Conservation (phyloP, 352 stramenopile genomes). For the Globisporangium yorkense region DNA sequence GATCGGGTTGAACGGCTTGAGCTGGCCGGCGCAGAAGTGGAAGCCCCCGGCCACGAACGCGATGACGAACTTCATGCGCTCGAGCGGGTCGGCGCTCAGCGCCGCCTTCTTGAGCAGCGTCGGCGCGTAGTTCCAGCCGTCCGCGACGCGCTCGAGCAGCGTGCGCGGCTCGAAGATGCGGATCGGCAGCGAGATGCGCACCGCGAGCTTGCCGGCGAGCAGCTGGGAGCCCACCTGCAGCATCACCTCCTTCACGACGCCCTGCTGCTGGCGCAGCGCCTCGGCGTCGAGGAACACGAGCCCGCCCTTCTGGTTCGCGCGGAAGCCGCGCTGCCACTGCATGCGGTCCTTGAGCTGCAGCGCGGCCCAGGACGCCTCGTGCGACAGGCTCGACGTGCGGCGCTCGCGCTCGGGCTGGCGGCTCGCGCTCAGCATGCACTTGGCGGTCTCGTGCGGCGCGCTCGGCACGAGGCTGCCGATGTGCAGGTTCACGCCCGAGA, state of each 20-base stretch:
- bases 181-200: constrained; percentile 70
- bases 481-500: constrained; percentile 45
- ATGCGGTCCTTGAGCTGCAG: constrained; percentile 50
- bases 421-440: neutral
- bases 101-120: constrained; percentile 72
- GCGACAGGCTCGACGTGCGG: constrained; percentile 9
- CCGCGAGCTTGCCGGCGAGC: constrained; percentile 55
- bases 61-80: constrained; percentile 71
- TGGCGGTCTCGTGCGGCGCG: constrained; percentile 23
- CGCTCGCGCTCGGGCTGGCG: constrained; percentile 4
- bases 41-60: constrained; percentile 58
- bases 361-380: constrained; percentile 33
- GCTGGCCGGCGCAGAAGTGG: constrained; percentile 67
- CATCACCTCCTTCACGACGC: constrained; percentile 80
- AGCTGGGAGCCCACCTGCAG: constrained; percentile 64
- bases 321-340: constrained; percentile 52
- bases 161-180: constrained; percentile 72
- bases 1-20: constrained; percentile 82
- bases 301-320: constrained; percentile 66
- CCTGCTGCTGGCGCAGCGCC: constrained; percentile 69
- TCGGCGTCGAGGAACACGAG: constrained; percentile 63
- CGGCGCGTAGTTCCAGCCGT: constrained; percentile 71
- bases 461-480: constrained; percentile 47
- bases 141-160: constrained; percentile 64
- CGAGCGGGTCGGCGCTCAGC: constrained; percentile 38